A percentile compares a stretch with the other conserved stretches of the same genome.
Evolutionary conservation across 2,329 filamentous ascomycete species (phyloP).

Genomic region (Metarhizium anisopliae): DNA sequence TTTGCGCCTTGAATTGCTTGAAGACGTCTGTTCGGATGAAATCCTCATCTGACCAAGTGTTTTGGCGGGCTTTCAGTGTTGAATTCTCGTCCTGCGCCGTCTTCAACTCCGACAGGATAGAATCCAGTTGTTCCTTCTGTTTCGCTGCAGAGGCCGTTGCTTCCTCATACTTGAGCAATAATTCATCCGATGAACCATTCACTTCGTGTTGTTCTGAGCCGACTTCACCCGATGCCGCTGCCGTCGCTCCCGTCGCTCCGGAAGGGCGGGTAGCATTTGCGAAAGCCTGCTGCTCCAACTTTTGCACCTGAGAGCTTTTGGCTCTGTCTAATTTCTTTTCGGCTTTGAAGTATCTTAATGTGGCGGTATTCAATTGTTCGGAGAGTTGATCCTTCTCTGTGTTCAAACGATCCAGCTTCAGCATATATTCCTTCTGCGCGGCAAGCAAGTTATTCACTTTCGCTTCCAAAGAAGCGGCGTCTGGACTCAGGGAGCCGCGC

Average conservation of each 20-base stretch:
- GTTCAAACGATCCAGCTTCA: conserved; percentile 65
- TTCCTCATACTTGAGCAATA: conserved; percentile 70
- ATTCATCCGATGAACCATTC: conserved; percentile 51
- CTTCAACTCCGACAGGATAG: conserved; percentile 68
- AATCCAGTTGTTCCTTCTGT: conserved; percentile 81
- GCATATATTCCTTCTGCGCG: conserved; percentile 70
- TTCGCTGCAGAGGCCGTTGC: conserved; percentile 67
- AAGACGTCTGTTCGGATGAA: conserved; percentile 89
- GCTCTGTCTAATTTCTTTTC: conserved; percentile 89
- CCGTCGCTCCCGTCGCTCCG: conserved; percentile 3
- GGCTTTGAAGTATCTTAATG: conserved; percentile 84
- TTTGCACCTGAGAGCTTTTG: conserved; percentile 82
- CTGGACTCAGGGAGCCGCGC: conserved; percentile 50
- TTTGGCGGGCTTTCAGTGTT: conserved; percentile 56
- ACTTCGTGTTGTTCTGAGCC: conserved; percentile 44
- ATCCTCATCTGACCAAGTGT: conserved; percentile 79
- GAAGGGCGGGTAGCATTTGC: conserved; percentile 51
- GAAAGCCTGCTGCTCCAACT: conserved; percentile 82
- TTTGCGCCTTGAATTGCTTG: conserved; percentile 81
- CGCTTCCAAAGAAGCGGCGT: conserved; percentile 63
- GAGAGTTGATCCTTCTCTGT: conserved; percentile 78
- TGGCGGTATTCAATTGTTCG: conserved; percentile 80
- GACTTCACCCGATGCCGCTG: conserved; percentile 25
- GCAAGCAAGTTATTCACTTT: conserved; percentile 69
- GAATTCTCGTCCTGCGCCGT: conserved; percentile 70